phyloP scores from a whole-genome alignment of 1,139 yeast genomes.

The Debaryomycetaceae sp. region DNA sequence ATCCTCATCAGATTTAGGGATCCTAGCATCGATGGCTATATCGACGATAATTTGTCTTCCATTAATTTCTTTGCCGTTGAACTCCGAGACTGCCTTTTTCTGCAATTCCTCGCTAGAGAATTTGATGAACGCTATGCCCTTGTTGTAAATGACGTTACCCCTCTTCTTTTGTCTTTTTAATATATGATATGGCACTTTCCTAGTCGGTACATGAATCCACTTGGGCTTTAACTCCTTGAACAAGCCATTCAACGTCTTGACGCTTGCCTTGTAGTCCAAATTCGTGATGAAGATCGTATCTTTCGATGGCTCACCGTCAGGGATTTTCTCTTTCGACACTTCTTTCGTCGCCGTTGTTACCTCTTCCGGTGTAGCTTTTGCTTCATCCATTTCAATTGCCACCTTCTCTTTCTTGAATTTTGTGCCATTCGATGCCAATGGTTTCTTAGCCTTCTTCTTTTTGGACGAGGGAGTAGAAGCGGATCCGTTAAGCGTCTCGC shows the following conservation, averaged over 20 bases:
- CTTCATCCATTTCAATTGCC: conserved; percentile 6
- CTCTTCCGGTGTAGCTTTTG: conserved; percentile 7
- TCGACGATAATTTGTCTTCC: conserved; percentile 56
- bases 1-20: conserved; percentile 19
- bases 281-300: conserved; percentile 59
- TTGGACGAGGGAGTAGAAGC: neutral
- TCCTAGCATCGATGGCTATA: conserved; percentile 51
- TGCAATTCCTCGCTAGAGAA: conserved; percentile 48
- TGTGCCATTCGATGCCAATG: conserved; percentile 5
- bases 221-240: conserved; percentile 48
- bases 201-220: conserved; percentile 57
- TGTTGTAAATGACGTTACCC: conserved; percentile 46
- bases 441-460: conserved; percentile 1
- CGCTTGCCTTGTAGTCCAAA: conserved; percentile 47
- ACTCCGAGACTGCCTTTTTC: conserved; percentile 46
- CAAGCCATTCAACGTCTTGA: conserved; percentile 39
- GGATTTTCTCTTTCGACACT: conserved; percentile 17
- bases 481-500: conserved; percentile 1
- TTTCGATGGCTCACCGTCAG: conserved; percentile 55
- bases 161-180: conserved; percentile 36
- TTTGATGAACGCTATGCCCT: conserved; percentile 63
- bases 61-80: conserved; percentile 48
- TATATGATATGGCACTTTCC: conserved; percentile 38
- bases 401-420: conserved; percentile 8
- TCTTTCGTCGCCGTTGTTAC: conserved; percentile 10